Conservation (phyloP, 306 rosid species). For the Trifolium subterraneum region DNA sequence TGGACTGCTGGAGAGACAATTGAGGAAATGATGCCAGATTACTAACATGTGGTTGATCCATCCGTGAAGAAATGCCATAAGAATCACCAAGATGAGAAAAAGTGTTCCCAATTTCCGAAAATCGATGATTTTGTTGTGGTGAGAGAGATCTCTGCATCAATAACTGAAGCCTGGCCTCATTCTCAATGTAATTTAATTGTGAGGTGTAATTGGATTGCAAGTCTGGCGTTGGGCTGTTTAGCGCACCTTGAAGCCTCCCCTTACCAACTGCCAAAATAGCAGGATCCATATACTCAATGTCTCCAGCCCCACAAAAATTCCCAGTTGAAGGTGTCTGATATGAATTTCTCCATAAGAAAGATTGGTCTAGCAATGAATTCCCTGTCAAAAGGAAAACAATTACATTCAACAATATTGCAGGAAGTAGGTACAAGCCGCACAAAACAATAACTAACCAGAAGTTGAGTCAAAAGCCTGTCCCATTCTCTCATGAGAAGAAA, state of each 20-base stretch:
- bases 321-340: constrained; percentile 64
- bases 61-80: constrained; percentile 78
- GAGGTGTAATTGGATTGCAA: constrained; percentile 65
- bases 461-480: constrained; percentile 66
- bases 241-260: constrained; percentile 75
- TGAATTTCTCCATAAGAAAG: constrained; percentile 64
- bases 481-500: constrained; percentile 75
- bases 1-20: constrained; percentile 72
- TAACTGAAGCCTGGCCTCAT: constrained; percentile 76
- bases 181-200: constrained; percentile 68
- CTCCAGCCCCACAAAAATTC: constrained; percentile 58
- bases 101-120: constrained; percentile 62
- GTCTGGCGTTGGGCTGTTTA: constrained; percentile 61
- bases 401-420: constrained; percentile 4
- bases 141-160: constrained; percentile 83
- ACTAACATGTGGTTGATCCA: constrained; percentile 71
- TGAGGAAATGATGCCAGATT: constrained; percentile 75
- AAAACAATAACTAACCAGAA: constrained; percentile 61
- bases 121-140: constrained; percentile 71
- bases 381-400: constrained; percentile 50
- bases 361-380: constrained; percentile 59
- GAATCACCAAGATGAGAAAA: constrained; percentile 71
- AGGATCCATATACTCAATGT: constrained; percentile 89
- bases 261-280: constrained; percentile 93
- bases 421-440: neutral